A percentile compares a stretch with the other conserved stretches of the same genome.
phyloP scores from a whole-genome alignment of 495 filamentous ascomycete species.

The Mytilinidion resinicola region DNA sequence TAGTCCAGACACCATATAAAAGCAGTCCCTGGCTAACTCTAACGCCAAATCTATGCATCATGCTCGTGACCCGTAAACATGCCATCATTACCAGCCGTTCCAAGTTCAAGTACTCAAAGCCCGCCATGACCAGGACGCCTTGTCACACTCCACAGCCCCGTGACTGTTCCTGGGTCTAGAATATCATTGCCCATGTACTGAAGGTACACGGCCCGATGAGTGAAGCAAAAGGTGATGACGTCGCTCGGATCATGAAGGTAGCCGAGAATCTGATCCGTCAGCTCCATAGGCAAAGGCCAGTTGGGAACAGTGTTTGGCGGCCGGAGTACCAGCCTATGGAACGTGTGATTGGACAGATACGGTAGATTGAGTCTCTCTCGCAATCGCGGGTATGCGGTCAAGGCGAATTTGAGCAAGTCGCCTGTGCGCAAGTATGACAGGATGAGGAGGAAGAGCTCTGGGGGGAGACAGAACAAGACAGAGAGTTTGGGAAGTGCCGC shows the following conservation, averaged over 20 bases:
- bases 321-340: neutral
- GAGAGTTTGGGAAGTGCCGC: conserved; percentile 16
- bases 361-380: conserved; percentile 26
- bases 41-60: too few relatives aligned
- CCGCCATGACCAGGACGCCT: too few relatives aligned
- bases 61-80: too few relatives aligned
- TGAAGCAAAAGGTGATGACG: conserved; percentile 14
- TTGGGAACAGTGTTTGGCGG: neutral
- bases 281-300: conserved; percentile 17
- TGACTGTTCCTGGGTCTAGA: conserved; percentile 5
- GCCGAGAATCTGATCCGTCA: conserved; percentile 13
- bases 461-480: conserved; percentile 32
- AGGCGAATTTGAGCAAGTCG: conserved; percentile 37
- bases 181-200: neutral
- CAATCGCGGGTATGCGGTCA: conserved; percentile 39
- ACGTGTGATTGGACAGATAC: neutral
- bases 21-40: too few relatives aligned
- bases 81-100: too few relatives aligned
- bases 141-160: conserved; percentile 2
- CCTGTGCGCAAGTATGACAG: conserved; percentile 33
- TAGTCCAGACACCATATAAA: too few relatives aligned
- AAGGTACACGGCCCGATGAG: conserved; percentile 9
- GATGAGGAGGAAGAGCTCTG: conserved; percentile 40
- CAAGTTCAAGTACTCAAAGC: too few relatives aligned
- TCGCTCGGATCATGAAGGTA: conserved; percentile 16